Percentiles rank a stretch among this genome's conserved stretches.
These are phyloP conservation scores for Pseudocercospora eumusae DNA, from an alignment of 2,329 filamentous ascomycete genomes.

Conservation along the genomic window DNA sequence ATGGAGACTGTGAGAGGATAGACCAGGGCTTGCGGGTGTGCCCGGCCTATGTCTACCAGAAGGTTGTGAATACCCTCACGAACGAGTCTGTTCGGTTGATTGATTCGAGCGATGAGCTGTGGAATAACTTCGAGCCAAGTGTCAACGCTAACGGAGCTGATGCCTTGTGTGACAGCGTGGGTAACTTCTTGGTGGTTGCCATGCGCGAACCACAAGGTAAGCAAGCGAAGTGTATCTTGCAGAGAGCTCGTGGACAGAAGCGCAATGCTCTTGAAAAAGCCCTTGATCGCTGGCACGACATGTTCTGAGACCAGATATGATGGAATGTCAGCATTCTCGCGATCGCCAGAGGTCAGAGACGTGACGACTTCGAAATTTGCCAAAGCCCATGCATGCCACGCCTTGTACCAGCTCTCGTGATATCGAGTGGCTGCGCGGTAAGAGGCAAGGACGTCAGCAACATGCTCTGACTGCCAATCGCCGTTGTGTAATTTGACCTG, in stretches of 20 bases:
- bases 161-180: constrained; percentile 82
- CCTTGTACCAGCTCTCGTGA: constrained; percentile 96
- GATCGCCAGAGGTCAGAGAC: constrained; percentile 67
- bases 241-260: constrained; percentile 88
- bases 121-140: constrained; percentile 99
- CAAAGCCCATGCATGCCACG: constrained; percentile 97
- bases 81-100: constrained; percentile 86
- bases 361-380: constrained; percentile 99
- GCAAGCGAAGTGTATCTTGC: constrained; percentile 87
- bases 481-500: constrained; percentile 80
- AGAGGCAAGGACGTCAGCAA: constrained; percentile 84
- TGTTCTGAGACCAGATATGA: constrained; percentile 75
- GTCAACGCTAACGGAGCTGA: constrained; percentile 88
- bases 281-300: constrained; percentile 89
- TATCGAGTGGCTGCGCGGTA: constrained; percentile 91
- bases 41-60: constrained; percentile 86
- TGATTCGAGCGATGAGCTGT: constrained; percentile 95
- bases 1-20: constrained; percentile 97
- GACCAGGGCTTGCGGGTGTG: constrained; percentile 92
- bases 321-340: constrained; percentile 59
- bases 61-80: constrained; percentile 89
- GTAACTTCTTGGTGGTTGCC: constrained; percentile 88
- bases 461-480: constrained; percentile 83
- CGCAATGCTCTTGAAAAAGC: constrained; percentile 97
- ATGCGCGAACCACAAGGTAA: constrained; percentile 96